Evolutionary conservation across 805 yeast genomes (phyloP).

Genomic region (Starmerella geochares): DNA sequence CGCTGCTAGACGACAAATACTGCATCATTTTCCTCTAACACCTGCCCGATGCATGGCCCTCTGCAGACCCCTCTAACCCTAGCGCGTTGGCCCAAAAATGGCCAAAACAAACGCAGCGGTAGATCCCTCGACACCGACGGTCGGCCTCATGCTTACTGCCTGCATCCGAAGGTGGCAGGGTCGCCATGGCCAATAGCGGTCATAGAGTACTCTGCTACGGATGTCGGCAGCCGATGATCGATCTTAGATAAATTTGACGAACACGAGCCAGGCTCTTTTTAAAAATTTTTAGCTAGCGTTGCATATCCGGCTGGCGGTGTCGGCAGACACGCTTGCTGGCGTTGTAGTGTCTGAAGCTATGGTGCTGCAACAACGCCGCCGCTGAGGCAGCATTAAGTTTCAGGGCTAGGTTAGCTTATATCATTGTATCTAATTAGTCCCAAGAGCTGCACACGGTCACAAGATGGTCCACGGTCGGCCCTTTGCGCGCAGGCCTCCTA

Average conservation of each 20-base stretch:
- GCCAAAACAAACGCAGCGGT: conserved; percentile 7
- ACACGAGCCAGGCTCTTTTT: no score
- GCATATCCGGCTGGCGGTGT: no score
- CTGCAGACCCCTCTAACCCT: conserved; percentile 5
- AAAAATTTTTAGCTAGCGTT: no score
- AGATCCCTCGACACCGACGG: conserved; percentile 5
- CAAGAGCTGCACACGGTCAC: no score
- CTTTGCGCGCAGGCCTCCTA: no score
- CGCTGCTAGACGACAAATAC: not conserved
- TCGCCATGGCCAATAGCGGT: not conserved
- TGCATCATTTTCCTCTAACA: not conserved
- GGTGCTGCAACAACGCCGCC: not conserved
- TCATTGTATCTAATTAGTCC: conserved; percentile 2
- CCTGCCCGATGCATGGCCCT: conserved; percentile 6
- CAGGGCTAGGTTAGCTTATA: conserved; percentile 1
- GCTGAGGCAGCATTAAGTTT: not conserved
- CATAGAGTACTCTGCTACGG: not conserved
- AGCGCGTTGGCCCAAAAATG: not conserved
- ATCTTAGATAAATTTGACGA: not conserved
- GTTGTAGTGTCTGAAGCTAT: no score
- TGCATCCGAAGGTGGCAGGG: conserved; percentile 1
- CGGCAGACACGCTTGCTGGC: no score
- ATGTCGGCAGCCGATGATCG: not conserved
- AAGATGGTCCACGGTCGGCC: no score
- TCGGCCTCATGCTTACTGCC: conserved; percentile 1